Conservation (phyloP, 2,329 filamentous ascomycete species). For the Falciphora oryzae region DNA sequence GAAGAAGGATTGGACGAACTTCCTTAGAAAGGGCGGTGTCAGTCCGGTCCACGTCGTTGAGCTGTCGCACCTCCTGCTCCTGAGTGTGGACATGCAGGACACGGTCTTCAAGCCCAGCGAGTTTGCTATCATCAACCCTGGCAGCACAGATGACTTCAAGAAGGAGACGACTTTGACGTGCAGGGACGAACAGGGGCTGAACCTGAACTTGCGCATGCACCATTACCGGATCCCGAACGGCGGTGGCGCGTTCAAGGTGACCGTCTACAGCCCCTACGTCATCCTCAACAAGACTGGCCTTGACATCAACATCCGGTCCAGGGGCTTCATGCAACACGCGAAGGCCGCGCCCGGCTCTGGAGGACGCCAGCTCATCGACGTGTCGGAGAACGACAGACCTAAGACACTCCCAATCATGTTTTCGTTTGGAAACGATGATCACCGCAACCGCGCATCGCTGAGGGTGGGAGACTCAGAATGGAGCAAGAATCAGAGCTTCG, state of each 20-base stretch:
- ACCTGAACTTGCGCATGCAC: constrained; percentile 77
- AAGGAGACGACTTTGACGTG: constrained; percentile 74
- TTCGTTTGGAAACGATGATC: constrained; percentile 82
- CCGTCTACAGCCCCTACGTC: constrained; percentile 90
- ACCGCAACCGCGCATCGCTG: constrained; percentile 81
- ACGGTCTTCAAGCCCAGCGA: constrained; percentile 92
- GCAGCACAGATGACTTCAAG: constrained; percentile 78
- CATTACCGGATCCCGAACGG: constrained; percentile 88
- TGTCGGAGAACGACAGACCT: constrained; percentile 45
- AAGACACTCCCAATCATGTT: constrained; percentile 93
- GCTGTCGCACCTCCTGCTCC: constrained; percentile 82
- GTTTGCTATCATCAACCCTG: constrained; percentile 94
- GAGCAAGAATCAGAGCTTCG: constrained; percentile 98
- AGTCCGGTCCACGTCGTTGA: constrained; percentile 98
- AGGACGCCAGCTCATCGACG: constrained; percentile 31
- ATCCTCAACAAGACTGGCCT: constrained; percentile 93
- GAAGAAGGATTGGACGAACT: constrained; percentile 98
- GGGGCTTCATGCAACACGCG: constrained; percentile 79
- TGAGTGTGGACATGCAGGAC: constrained; percentile 96
- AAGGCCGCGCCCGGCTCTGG: constrained; percentile 52
- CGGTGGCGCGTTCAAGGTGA: constrained; percentile 93
- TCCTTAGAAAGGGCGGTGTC: constrained; percentile 89
- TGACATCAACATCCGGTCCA: constrained; percentile 80
- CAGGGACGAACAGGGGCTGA: constrained; percentile 77
- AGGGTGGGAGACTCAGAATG: constrained; percentile 87